Conservation (phyloP, 495 filamentous ascomycete genomes). For the Penicillium cataractarum region DNA sequence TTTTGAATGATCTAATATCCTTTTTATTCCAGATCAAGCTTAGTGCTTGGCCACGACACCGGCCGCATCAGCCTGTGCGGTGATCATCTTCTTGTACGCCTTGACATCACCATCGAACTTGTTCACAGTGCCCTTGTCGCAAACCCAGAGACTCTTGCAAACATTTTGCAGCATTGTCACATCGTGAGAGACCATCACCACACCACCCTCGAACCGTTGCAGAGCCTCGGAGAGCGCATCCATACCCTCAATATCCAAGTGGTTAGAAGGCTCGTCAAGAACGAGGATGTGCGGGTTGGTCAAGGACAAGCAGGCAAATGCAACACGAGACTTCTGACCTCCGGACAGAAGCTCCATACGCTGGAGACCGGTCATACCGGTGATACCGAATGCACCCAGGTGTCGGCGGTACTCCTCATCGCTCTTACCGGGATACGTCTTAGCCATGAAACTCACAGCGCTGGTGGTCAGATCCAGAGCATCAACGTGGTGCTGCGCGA, state of each 20-base stretch:
- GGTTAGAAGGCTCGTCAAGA: conserved; percentile 97
- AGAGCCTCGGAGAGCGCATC: conserved; percentile 88
- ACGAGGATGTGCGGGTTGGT: conserved; percentile 96
- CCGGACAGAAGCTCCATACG: conserved; percentile 94
- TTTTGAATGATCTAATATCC: background rate
- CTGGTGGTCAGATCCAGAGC: conserved; percentile 86
- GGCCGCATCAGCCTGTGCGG: conserved; percentile 81
- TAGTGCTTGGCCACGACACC: conserved; percentile 67
- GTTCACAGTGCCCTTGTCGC: conserved; percentile 92
- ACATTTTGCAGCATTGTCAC: conserved; percentile 98
- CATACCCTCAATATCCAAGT: conserved; percentile 99
- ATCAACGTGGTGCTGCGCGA: conserved; percentile 98
- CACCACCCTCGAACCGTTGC: conserved; percentile 85
- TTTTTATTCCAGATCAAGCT: background rate
- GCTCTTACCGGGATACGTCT: conserved; percentile 82
- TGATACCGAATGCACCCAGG: conserved; percentile 97
- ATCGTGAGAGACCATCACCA: conserved; percentile 98
- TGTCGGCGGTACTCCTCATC: conserved; percentile 98
- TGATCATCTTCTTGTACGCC: conserved; percentile 97
- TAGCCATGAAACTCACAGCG: conserved; percentile 94
- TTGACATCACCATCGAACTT: conserved; percentile 94
- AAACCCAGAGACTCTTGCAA: conserved; percentile 94
- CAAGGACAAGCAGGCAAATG: conserved; percentile 91
- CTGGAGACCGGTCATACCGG: conserved; percentile 94
- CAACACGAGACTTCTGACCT: conserved; percentile 97